These are phyloP conservation scores for Tetrahymena borealis DNA, from an alignment of 73 alveolate genomes.

Conservation along the genomic window DNA sequence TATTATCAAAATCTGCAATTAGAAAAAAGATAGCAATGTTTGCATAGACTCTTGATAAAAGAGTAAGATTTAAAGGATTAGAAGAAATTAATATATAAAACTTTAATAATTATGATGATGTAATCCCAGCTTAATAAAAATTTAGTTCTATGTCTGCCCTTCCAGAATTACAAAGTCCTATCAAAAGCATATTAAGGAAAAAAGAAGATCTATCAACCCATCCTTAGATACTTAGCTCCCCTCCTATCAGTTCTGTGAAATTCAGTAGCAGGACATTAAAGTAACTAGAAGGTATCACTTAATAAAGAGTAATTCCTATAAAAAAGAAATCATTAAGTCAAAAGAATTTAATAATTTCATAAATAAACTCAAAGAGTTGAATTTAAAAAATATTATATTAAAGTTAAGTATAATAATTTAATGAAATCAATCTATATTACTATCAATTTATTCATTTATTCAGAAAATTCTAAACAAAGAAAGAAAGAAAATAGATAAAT, in stretches of 20 bases:
- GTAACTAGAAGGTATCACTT: background rate
- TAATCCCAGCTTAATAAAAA: background rate
- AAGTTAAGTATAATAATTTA: background rate
- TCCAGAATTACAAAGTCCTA: background rate
- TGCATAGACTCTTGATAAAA: background rate
- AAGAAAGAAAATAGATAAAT: too few species aligned
- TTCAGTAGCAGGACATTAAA: background rate
- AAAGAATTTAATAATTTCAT: background rate
- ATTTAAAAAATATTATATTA: background rate
- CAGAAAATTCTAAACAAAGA: too few species aligned
- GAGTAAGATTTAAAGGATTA: background rate
- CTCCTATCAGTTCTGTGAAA: background rate
- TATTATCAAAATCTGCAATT: background rate
- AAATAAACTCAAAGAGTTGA: background rate
- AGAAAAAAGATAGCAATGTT: background rate
- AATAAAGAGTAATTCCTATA: background rate
- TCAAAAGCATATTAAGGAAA: background rate
- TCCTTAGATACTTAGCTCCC: background rate
- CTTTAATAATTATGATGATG: background rate
- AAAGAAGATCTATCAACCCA: background rate
- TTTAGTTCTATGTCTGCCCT: background rate
- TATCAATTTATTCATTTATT: too few species aligned
- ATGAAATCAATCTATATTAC: background rate
- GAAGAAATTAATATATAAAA: background rate
- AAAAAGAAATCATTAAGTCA: background rate